Evolutionary conservation across 164 flowering plant species (phyloP), one percentile per base, ranked within the genome.

Genomic region (Tetrastigma voinierianum): DNA sequence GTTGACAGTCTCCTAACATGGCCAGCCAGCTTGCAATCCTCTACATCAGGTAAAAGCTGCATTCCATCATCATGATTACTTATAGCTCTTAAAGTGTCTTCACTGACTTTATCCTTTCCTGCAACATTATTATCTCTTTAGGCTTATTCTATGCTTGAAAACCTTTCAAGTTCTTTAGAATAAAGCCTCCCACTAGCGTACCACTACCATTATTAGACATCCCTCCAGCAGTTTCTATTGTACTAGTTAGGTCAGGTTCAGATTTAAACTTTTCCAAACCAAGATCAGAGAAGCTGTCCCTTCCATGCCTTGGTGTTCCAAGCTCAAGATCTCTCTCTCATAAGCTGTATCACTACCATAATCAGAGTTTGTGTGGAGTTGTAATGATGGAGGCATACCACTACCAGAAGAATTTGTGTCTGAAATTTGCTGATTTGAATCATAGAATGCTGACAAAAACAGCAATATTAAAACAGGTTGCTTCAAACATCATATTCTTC

Each of bases 271-370:
- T 83, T 12, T 81, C 93, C 10, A 68, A 58, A 52, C 83, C 84
- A 57, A 69, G 61, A 67, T 85, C 91, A 61, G 87, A 81, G 66
- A 51, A 60, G 63, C 70, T 67, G 79, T 85, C 86, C 67, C 70
- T 76, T 43, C 74, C 88, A 62, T 69, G 79, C 58, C 85, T 82
- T 57, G 93, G 87, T 49, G 87, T 79, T 71, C 90, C 98, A 72
- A 82, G 67, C 65, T 96, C 96, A 67, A n/a, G 98, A 89, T 69
- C 81, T 67, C n/a, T n/a, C n/a, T n/a, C 74, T 85, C 92, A 65
- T 82, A 87, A 13, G 81, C 78, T 71, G 85, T 77, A 59, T 88
- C 94, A 72, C 92, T 85, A 56, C 85, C 93, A 80, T 81, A 82
- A 74, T 86, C 81, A 56, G 84, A 79, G 72, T 62, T 77, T 46